Evolutionary conservation across 805 yeast genomes (phyloP).

Genomic region (Zygosaccharomyces siamensis): DNA sequence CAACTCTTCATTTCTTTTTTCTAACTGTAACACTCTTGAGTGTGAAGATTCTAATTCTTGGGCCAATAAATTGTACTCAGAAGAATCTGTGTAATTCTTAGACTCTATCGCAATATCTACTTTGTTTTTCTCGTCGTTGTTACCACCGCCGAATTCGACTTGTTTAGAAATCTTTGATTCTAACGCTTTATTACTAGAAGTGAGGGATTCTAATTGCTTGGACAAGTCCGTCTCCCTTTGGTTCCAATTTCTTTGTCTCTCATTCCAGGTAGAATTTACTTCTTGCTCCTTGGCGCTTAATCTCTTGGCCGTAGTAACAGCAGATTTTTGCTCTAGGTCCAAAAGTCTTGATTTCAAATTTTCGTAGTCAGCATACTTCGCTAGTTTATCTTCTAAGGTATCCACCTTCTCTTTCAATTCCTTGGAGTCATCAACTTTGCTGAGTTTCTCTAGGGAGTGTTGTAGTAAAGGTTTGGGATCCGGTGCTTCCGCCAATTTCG

Average conservation of each 20-base stretch:
- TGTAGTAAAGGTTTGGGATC: conserved; percentile 84
- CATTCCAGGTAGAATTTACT: conserved; percentile 60
- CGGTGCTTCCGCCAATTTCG: conserved; percentile 80
- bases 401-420: conserved; percentile 48
- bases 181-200: conserved; percentile 57
- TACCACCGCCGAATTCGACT: conserved; percentile 36
- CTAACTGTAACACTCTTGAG: conserved; percentile 62
- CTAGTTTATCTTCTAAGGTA: conserved; percentile 51
- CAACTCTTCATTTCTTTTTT: conserved; percentile 70
- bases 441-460: conserved; percentile 59
- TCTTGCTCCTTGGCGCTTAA: conserved; percentile 72
- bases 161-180: conserved; percentile 63
- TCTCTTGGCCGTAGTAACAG: conserved; percentile 48
- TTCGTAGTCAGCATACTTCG: conserved; percentile 73
- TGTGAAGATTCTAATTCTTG: conserved; percentile 73
- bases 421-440: conserved; percentile 49
- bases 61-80: conserved; percentile 58
- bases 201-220: conserved; percentile 48
- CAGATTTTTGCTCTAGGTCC: conserved; percentile 56
- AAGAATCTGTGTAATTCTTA: conserved; percentile 35
- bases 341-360: conserved; percentile 58
- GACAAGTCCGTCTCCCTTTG: conserved; percentile 49
- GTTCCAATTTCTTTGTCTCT: conserved; percentile 65
- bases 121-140: conserved; percentile 27
- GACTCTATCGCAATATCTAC: neutral